Evolutionary conservation across 23 red algal genomes (phyloP).

Genomic region (Chondrus crispus): DNA sequence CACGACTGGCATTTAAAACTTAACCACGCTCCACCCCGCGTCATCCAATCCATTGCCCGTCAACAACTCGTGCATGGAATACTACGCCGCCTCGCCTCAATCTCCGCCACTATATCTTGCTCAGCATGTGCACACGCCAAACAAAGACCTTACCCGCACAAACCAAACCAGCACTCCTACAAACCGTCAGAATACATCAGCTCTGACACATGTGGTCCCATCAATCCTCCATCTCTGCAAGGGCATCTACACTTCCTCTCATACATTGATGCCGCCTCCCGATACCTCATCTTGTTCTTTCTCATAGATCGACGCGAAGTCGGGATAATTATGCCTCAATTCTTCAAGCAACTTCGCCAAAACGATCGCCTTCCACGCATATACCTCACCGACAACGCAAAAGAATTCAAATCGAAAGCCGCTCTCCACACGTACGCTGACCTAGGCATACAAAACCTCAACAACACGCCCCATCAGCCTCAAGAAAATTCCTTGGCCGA

Average conservation of each 20-base stretch:
- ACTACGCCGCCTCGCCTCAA: background rate
- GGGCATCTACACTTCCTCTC: background rate
- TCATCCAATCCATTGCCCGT: background rate
- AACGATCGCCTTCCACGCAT: too few relatives aligned
- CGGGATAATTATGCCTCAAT: background rate
- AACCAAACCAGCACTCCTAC: background rate
- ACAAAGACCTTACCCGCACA: background rate
- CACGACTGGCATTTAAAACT: background rate
- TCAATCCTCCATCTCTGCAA: background rate
- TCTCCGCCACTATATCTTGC: background rate
- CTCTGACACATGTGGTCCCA: background rate
- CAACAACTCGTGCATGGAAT: background rate
- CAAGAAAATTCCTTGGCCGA: constrained; percentile 11
- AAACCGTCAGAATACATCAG: background rate
- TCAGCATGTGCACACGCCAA: background rate
- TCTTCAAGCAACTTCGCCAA: too few relatives aligned
- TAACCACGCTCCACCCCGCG: background rate
- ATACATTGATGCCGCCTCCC: background rate
- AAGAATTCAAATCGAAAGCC: constrained; percentile 1
- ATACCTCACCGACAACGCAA: constrained; percentile 36
- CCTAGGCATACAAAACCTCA: background rate
- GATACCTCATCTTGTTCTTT: background rate
- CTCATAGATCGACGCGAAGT: background rate
- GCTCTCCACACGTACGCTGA: background rate
- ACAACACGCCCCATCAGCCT: background rate